Base-by-base conservation (phyloP, 176 grass and related monocot species). In the Musa acuminata region DNA sequence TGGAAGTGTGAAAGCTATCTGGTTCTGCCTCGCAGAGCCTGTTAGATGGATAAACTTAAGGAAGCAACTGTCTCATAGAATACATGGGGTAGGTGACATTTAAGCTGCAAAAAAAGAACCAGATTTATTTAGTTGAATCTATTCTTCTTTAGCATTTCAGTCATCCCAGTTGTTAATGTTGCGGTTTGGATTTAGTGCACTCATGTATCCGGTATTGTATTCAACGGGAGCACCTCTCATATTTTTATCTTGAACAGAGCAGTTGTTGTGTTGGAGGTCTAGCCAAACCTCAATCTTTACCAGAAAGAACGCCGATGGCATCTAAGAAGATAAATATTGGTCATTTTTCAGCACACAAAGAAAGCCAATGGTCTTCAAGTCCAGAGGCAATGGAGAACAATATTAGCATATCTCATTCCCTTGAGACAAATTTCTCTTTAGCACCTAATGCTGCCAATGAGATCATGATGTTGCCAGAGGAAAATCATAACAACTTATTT, bases 231-330 rank as follows among this genome's bases (percentile, higher is more conserved):
- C 50, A 49, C 22, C 52, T 52, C 62, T 84, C 67, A 79, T 79
- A 62, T 63, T 52, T 76, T 51, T 57, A 10, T 50, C 88, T 82
- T 81, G 72, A 81, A 77, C 92, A 96, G 92, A 91, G 20, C 86
- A 88, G 85, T 86, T 73, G 81, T 60, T 96, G 80, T 82, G 78
- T 85, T 74, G 81, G 88, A 84, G 85, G 72, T 84, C 80, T 91
- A 82, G 82, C 76, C 21, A 88, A 80, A 84, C 67, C 52, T 24
- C 72, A 86, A 78, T 62, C 82, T 73, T 62, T 19, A 70, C 35
- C 64, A 22, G 72, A 82, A 83, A 84, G 67, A 71, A 86, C 67
- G 77, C 48, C 11, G n/a, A 67, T 68, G 66, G 73, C 66, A 71
- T 63, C 80, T 78, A 53, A 63, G 62, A 89, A 57, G 66, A 84